Evolutionary conservation across 305 asterid genomes (phyloP).

Genomic region (Vinca major): DNA sequence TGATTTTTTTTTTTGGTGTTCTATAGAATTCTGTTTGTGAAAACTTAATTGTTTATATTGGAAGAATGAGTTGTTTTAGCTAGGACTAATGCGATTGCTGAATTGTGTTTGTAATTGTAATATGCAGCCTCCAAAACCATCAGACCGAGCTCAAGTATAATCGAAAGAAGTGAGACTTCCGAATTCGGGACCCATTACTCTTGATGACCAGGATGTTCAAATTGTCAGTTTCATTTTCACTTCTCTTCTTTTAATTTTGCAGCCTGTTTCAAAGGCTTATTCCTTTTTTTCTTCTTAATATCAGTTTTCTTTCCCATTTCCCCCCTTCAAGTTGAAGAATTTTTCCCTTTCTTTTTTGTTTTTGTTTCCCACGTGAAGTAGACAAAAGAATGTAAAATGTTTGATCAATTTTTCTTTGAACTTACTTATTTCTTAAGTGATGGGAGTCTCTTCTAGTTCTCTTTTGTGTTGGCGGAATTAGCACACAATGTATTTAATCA

Average conservation of each 20-base stretch:
- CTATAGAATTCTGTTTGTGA: background rate
- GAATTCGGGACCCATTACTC: conserved; percentile 62
- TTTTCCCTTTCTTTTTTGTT: no score
- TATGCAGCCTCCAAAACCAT: conserved; percentile 64
- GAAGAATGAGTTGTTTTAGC: background rate
- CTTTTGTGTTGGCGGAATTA: background rate
- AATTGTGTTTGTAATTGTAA: conserved; percentile 1
- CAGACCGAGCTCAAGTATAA: conserved; percentile 84
- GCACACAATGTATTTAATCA: background rate
- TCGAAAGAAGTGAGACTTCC: conserved; percentile 77
- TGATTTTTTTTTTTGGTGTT: background rate
- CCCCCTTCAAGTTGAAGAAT: background rate
- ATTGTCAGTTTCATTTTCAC: conserved; percentile 45
- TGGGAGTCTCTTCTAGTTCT: background rate
- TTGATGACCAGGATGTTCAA: conserved; percentile 84
- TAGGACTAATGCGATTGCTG: background rate
- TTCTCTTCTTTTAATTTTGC: conserved; percentile 3
- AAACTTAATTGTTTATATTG: background rate
- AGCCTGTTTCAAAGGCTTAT: background rate
- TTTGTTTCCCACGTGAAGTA: background rate
- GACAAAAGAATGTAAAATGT: background rate
- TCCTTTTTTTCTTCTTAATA: background rate
- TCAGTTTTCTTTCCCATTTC: no score
- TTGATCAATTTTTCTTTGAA: background rate
- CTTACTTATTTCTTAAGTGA: background rate